These are phyloP conservation scores for Aegilops sharonensis DNA, from an alignment of 176 grass and related monocot genomes.

Conservation along the genomic window DNA sequence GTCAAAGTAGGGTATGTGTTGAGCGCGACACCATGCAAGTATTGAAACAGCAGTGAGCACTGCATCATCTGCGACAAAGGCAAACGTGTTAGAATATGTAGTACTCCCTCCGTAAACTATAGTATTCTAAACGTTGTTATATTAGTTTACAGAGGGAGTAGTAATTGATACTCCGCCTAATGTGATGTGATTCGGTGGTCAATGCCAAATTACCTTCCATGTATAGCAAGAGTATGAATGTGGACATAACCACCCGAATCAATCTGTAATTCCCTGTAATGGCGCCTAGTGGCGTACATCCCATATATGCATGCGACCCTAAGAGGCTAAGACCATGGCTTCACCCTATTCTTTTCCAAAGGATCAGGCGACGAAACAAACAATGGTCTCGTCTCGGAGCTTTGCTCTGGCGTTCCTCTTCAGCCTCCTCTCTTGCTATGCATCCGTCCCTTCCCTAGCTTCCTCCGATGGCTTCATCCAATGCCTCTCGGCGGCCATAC, in stretches of 20 bases:
- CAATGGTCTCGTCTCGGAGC: neutral
- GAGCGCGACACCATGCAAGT: neutral
- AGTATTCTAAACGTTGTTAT: too few species aligned
- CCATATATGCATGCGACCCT: neutral
- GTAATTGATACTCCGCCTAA: too few species aligned
- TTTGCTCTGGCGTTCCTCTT: neutral
- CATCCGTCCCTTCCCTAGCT: conserved; percentile 14
- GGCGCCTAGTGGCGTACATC: too few species aligned
- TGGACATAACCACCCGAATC: neutral
- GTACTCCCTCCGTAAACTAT: too few species aligned
- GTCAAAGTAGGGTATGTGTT: neutral
- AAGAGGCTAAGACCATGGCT: too few species aligned
- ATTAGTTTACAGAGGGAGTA: too few species aligned
- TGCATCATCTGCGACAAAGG: neutral
- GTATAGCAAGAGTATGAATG: neutral
- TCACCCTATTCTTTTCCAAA: neutral
- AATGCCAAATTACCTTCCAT: neutral
- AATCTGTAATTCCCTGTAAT: neutral
- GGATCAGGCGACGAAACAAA: neutral
- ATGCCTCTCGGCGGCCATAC: conserved; percentile 40
- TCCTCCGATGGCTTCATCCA: conserved; percentile 32
- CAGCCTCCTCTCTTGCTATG: neutral
- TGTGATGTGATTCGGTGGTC: too few species aligned
- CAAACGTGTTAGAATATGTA: neutral
- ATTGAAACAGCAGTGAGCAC: neutral